Base-by-base conservation (phyloP, 257 asterid genomes). In the Rehmannia glutinosa region DNA sequence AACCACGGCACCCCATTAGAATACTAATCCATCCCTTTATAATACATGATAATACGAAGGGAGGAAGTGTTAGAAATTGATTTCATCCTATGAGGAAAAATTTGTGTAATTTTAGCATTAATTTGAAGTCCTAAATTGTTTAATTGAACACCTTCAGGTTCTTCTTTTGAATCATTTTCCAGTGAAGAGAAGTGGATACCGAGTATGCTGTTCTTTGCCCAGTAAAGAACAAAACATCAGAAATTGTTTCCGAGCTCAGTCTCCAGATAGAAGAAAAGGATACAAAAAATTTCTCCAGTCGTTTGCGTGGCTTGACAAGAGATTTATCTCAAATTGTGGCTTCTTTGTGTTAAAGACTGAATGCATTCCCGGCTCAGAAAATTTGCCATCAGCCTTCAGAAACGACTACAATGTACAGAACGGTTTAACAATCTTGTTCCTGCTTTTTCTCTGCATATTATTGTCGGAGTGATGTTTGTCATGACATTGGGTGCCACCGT, bases 401-500 rank as follows among this genome's bases (percentile, higher is more conserved):
- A 76, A 68, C 56, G 52, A 35, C 57, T 73, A 10, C 65, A 61
- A 43, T 53, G 62, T 52, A 73, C 79, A 1, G 83, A 74, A 54
- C 65, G 54, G 55, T 68, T 76, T 36, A 81, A 55, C 57, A 68
- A 52, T 52, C 33, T 20, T 16, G 53, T 70, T 36, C 82, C 87
- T 32, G 72, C 75, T 3, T 25, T 77, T 47, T 75, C 87, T 66
- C 53, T 46, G 55, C 78, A 78, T 71, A 66, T 77, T 68, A 70
- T 86, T 42, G 81, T 78, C 58, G 97, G 95, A 70, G 82, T 83
- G 35, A 86, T 92, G 94, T 35, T 86, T 81, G 77, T 73, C 76
- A 89, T 83, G 90, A 65, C 94, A 76, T 51, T 86, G 64, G 82
- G 80, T 69, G 64, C 85, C 62, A 72, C 96, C 21, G 82, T 83